Evolutionary conservation across 2,329 filamentous ascomycete genomes (phyloP), one percentile per base, ranked within the genome.

Genomic region (Fusarium sp.): DNA sequence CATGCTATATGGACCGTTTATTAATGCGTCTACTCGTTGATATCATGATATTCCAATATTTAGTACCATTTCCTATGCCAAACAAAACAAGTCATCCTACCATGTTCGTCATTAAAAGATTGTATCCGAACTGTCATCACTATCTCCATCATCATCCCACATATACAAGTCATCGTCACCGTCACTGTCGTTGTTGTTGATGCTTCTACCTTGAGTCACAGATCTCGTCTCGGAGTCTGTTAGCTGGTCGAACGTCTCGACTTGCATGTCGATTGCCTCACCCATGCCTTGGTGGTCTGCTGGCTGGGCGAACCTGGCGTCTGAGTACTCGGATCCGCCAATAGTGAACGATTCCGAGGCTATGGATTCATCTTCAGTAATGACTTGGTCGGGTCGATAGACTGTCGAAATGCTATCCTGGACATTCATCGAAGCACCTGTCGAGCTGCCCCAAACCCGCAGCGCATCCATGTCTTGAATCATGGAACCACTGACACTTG

Each of bases 381-480:
- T 77, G 50, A 82, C 77, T 13, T 68, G 71, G 23, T 74, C 70
- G 4, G 70, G 71, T 23, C 71, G 66, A 41, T 77, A 79, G 13
- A 80, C 76, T 3, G 78, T 81, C n/a, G 79, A 81, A 28, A 77
- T 75, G 45, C 81, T 80, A 43, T 81, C 81, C 48, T 84, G 78
- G 2, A 77, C 82, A 16, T 79, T 78, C 37, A 83, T 67, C 0
- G 79, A 81, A 4, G 76, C 78, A 3, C 74, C 77, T 6, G 77
- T 80, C 8, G 74, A 76, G 62, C 75, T 77, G 7, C 78, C 76
- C 42, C 70, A 74, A 18, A 84, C 58, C 10, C 68, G 74, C 50
- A 84, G 68, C 4, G 69, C 71, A 6, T 72, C 74, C 57, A 84
- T 56, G 4, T 77, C 80, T 10, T 79, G 79, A 10, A 80, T 66